A percentile compares a stretch with the other conserved stretches of the same genome.
Conservation (phyloP, 2,329 filamentous ascomycete species). For the Ceratocystiopsis minuta region DNA sequence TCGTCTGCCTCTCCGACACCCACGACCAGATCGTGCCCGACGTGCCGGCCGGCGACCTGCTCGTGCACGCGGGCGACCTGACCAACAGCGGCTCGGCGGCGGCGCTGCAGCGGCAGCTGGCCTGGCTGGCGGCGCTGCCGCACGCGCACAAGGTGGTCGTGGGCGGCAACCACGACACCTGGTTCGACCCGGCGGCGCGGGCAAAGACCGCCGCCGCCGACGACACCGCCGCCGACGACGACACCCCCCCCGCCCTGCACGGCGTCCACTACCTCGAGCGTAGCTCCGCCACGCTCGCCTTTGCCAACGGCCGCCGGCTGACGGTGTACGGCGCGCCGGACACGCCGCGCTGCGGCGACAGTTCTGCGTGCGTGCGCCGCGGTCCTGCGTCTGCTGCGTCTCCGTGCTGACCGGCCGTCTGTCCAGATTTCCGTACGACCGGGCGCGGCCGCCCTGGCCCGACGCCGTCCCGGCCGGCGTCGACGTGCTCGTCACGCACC, state of each 20-base stretch:
- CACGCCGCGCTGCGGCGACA: conserved; percentile 50
- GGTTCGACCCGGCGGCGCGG: conserved; percentile 53
- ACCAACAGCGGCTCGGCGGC: conserved; percentile 51
- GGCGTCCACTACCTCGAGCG: conserved; percentile 59
- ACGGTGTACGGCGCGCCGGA: conserved; percentile 68
- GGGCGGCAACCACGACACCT: conserved; percentile 78
- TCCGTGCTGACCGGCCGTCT: too few species aligned
- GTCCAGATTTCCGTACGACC: conserved; percentile 55
- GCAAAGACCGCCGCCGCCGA: conserved; percentile 31
- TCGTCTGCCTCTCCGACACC: conserved; percentile 85
- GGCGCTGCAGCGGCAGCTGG: conserved; percentile 65
- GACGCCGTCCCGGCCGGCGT: conserved; percentile 51
- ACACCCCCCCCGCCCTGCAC: conserved; percentile 41
- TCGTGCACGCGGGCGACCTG: conserved; percentile 82
- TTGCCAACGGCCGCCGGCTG: conserved; percentile 37
- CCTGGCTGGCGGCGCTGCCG: conserved; percentile 61
- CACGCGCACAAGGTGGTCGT: conserved; percentile 70
- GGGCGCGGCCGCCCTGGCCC: conserved; percentile 50
- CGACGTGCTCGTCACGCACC: conserved; percentile 68
- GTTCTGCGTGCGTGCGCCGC: conserved; percentile 34
- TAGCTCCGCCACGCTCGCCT: conserved; percentile 41
- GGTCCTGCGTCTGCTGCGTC: too few species aligned
- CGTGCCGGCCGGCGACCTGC: conserved; percentile 63
- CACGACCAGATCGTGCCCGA: conserved; percentile 42
- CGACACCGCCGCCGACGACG: conserved; percentile 32